A percentile compares a stretch with the other conserved stretches of the same genome.
Evolutionary conservation across 2,329 filamentous ascomycete species (phyloP).

Genomic region (Aspergillus unguis): DNA sequence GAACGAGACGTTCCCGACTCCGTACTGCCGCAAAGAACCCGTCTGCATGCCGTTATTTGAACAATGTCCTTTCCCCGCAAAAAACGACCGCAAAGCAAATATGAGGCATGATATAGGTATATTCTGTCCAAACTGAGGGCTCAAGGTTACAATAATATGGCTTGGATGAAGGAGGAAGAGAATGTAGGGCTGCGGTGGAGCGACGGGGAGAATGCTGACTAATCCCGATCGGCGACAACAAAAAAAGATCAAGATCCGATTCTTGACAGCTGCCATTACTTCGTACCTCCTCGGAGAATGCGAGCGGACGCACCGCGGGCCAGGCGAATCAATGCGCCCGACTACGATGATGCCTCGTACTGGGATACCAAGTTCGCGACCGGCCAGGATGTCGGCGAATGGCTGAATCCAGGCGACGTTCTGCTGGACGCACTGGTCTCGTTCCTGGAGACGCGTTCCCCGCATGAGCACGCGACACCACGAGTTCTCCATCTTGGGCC

Average conservation of each 20-base stretch:
- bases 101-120: too few relatives aligned
- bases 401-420: constrained; percentile 35
- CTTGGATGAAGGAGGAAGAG: too few relatives aligned
- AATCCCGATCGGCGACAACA: not conserved
- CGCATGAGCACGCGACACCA: constrained; percentile 10
- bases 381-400: constrained; percentile 38
- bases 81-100: too few relatives aligned
- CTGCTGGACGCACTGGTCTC: constrained; percentile 28
- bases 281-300: constrained; percentile 17
- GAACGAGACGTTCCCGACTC: too few relatives aligned
- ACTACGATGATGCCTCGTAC: constrained; percentile 33
- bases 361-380: constrained; percentile 35
- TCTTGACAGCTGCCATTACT: not conserved
- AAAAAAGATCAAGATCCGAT: not conserved
- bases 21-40: too few relatives aligned
- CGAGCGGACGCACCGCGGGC: constrained; percentile 14
- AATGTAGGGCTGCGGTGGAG: too few relatives aligned
- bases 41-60: too few relatives aligned
- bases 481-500: constrained; percentile 35
- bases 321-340: constrained; percentile 27
- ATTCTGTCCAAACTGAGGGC: too few relatives aligned
- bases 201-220: too few relatives aligned
- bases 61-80: too few relatives aligned
- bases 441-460: constrained; percentile 21
- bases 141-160: too few relatives aligned